Conservation (phyloP, 352 stramenopile species). For the Blastocystis sp. region DNA sequence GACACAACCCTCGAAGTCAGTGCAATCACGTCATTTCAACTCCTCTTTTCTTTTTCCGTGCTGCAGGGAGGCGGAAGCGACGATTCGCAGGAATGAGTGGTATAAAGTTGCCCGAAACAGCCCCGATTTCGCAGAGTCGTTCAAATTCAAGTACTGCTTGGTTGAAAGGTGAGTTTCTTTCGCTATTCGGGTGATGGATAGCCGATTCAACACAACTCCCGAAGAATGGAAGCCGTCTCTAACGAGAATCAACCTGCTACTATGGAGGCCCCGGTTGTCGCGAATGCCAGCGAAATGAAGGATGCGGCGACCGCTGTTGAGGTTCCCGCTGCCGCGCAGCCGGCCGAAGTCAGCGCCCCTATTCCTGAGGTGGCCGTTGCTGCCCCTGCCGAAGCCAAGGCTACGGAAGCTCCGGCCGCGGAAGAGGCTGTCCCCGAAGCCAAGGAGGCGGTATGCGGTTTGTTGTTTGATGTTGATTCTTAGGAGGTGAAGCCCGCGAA, state of each 20-base stretch:
- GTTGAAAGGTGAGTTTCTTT: background rate
- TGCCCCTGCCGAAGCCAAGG: background rate
- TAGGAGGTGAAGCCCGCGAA: background rate
- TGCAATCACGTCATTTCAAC: background rate
- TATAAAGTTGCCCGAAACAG: background rate
- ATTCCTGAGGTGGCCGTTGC: background rate
- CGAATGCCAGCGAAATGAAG: background rate
- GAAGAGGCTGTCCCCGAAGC: background rate
- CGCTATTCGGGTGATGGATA: background rate
- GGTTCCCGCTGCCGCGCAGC: background rate
- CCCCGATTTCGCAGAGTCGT: background rate
- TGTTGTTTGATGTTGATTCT: background rate
- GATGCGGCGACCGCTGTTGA: background rate
- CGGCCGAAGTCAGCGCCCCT: background rate
- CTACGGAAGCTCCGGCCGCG: background rate
- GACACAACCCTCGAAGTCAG: no score
- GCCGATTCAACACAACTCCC: background rate
- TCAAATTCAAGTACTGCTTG: background rate
- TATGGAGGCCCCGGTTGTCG: background rate
- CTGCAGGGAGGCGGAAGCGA: no score
- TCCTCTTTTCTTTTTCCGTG: background rate
- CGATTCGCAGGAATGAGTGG: no score
- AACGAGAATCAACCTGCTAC: background rate
- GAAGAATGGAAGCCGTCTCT: background rate
- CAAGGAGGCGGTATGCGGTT: background rate